Evolutionary conservation across 768 basidiomycete species (phyloP), one percentile per base, ranked within the genome.

Genomic region (Macrolepiota albuminosa): DNA sequence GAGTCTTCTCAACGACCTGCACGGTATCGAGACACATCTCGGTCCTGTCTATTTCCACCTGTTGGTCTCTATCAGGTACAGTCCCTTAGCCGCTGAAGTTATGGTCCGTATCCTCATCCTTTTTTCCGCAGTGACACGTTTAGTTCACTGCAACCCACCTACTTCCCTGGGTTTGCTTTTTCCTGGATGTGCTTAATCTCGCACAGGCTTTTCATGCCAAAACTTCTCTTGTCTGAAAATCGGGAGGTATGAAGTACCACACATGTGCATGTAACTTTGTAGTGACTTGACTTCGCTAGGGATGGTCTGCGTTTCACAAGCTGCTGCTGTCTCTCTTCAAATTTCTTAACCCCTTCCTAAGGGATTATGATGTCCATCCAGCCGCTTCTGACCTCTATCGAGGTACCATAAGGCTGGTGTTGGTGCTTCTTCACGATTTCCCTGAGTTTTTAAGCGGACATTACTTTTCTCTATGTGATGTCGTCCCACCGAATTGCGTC

Each of bases 161-260:
- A 93, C 74, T 98, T 98, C 78, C 97, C 97, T 18, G 93, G 95
- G 9, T 99, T 99, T 72, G 91, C 95, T 1, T 99, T 98, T 75
- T 96, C 95, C 16, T 99, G 96, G 96, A 87, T 98, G 82, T 90
- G 89, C 63, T 81, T 98, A 48, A 87, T 99, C 69, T 98, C 97
- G 26, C 97, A 98, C 74, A 82, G 96, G 57, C 78, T 93, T 59
- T 97, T 98, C 82, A 95, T 99, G 94, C 95, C 97, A 14, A 96
- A 97, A 71, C 73, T 99, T 49, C 79, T 98, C 40, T 74, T 89
- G 42, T 87, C 91, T 24, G 87, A 93, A 70, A 92, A 94, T 70
- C 86, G 94, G 54, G 95, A 96, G 81, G 89, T 91, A 75, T 61
- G 63, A 21, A 50, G 18, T 55, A 10, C 7, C 59, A 24, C 6